Evolutionary conservation across 176 grass and related monocot genomes (phyloP), one percentile per base, ranked within the genome.

Genomic region (Cocos nucifera): DNA sequence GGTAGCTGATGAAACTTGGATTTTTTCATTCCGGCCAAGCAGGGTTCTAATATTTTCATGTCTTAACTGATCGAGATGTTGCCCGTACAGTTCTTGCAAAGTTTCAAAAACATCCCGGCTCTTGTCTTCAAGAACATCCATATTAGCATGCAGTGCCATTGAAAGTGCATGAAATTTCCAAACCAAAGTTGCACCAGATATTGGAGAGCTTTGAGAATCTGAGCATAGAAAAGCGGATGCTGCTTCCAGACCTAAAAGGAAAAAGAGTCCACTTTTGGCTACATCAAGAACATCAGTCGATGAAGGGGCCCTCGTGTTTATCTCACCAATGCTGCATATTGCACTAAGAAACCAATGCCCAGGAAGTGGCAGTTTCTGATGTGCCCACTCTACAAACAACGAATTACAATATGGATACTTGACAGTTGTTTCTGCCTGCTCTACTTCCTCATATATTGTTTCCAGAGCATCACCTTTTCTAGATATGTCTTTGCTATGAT

Each of bases 161-260:
- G 93, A 97, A 67, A 97, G 73, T 70, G 87, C 73, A 82, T 97
- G 87, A 51, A 88, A 80, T 72, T 97, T 97, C 87, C 87, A 97
- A 74, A 97, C 77, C 61, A 91, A 77, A 73, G 84, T 64, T 73
- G 50, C 50, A 75, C 72, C 78, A 63, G 51, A 62, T 25, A 83
- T 56, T 12, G 50, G 58, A 56, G 69, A 78, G 1, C 50, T 57
- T 44, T 17, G 59, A 62, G 44, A 22, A 69, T n/a, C 56, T 57
- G 70, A 79, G 53, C 51, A 79, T 30, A 79, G 54, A 29, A 81
- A 69, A 64, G 75, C 61, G 57, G 69, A 87, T 75, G 80, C 67
- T 64, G 76, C 74, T 69, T 98, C 93, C 51, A 98, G 69, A 54
- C 87, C 81, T 67, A 98, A 73, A 61, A 98, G 76, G 49, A 88